Evolutionary conservation across 2,329 filamentous ascomycete genomes (phyloP).

Genomic region (Aspergillus phoenicis): DNA sequence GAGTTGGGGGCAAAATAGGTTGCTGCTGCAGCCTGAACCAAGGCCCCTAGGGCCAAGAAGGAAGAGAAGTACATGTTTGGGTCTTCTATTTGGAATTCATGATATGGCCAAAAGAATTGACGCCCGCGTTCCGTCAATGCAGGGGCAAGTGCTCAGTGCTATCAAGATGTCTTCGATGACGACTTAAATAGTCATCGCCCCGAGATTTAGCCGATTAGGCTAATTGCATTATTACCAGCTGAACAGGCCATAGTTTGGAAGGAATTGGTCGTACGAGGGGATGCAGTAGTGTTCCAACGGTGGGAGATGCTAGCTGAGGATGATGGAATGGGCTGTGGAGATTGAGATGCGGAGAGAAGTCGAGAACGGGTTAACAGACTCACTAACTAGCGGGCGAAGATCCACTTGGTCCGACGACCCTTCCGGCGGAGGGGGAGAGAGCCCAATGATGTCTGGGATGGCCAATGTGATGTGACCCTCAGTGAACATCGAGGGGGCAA

Average conservation of each 20-base stretch:
- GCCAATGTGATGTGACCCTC: too few species aligned
- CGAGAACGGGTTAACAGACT: background rate
- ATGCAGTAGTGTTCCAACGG: background rate
- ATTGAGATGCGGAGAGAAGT: background rate
- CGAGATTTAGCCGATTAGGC: slow-evolving; percentile 8
- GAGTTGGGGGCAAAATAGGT: slow-evolving; percentile 24
- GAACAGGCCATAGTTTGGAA: background rate
- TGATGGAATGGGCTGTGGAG: background rate
- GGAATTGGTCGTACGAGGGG: background rate
- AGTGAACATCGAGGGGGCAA: background rate
- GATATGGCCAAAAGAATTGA: too few species aligned
- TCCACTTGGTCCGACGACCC: background rate
- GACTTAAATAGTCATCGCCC: background rate
- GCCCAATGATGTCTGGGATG: too few species aligned
- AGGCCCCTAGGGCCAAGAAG: background rate
- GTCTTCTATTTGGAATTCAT: background rate
- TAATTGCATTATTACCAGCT: background rate
- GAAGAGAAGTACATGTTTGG: background rate
- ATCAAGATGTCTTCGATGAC: background rate
- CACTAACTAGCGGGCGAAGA: background rate
- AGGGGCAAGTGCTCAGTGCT: too few species aligned
- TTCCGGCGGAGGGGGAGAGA: background rate
- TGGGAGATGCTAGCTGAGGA: background rate
- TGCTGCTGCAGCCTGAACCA: background rate
- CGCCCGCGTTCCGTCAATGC: background rate